A percentile compares a stretch with the other conserved stretches of the same genome.
These are phyloP conservation scores for thale cress (Arabidopsis thaliana) DNA, from an alignment of 345 rosid genomes.

Conservation along the genomic window DNA sequence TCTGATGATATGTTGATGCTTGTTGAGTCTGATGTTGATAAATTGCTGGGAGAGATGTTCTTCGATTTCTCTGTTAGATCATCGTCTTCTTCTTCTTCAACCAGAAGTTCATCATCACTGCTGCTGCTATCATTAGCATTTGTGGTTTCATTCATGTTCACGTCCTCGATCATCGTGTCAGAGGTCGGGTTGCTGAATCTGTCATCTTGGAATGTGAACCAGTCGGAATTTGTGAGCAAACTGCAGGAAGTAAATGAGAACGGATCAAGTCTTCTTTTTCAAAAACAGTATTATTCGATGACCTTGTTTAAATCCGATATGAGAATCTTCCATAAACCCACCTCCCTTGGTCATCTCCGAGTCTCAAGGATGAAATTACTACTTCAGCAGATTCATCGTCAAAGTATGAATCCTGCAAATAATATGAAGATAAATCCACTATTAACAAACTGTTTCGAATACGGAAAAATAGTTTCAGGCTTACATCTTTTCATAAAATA, in stretches of 20 bases:
- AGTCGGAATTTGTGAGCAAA: constrained; percentile 90
- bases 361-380: constrained; percentile 91
- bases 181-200: constrained; percentile 59
- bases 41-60: constrained; percentile 36
- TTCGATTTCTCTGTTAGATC: constrained; percentile 62
- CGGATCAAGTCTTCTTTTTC: constrained; percentile 1
- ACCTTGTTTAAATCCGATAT: neutral
- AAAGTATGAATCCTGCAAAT: constrained; percentile 85
- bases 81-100: constrained; percentile 84
- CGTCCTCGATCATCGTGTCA: constrained; percentile 67
- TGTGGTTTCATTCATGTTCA: constrained; percentile 67
- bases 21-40: constrained; percentile 33
- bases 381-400: constrained; percentile 95
- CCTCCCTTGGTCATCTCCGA: constrained; percentile 98
- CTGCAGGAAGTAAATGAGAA: constrained; percentile 47
- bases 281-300: neutral
- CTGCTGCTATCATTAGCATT: constrained; percentile 78
- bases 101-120: constrained; percentile 92
- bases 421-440: neutral
- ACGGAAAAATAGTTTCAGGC: constrained; percentile 13
- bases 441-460: constrained; percentile 5
- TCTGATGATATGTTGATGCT: constrained; percentile 44
- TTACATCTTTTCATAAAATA: constrained; percentile 9
- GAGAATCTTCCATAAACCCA: constrained; percentile 39
- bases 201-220: constrained; percentile 97